Evolutionary conservation across 2,329 filamentous ascomycete genomes (phyloP).

Genomic region (Verticillium nonalfalfae): DNA sequence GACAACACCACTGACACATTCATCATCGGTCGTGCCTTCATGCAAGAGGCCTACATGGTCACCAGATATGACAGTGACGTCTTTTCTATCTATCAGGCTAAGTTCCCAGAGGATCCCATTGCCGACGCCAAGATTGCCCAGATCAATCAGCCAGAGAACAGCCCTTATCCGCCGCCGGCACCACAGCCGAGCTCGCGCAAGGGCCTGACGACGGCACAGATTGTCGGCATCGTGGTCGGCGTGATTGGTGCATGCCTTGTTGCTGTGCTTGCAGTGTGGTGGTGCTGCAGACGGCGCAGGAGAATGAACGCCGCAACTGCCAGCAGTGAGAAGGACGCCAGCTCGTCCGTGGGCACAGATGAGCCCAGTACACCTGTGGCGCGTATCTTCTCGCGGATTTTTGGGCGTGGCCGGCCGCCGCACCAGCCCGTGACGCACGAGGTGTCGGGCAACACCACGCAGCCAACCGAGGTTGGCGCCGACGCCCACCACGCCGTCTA

Average conservation of each 20-base stretch:
- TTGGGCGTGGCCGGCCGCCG: conserved; percentile 23
- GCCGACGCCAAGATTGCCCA: conserved; percentile 31
- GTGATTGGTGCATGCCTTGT: conserved; percentile 25
- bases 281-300: conserved; percentile 25
- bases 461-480: conserved; percentile 31
- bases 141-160: conserved; percentile 36
- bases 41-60: conserved; percentile 62
- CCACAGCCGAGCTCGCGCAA: conserved; percentile 4
- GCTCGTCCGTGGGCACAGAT: conserved; percentile 24
- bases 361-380: conserved; percentile 26
- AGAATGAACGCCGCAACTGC: conserved; percentile 13
- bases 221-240: conserved; percentile 40
- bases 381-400: conserved; percentile 37
- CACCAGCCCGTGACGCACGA: conserved; percentile 13
- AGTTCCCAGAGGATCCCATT: conserved; percentile 37
- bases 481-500: conserved; percentile 42
- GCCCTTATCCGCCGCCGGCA: conserved; percentile 37
- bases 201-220: conserved; percentile 31
- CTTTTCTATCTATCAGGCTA: conserved; percentile 51
- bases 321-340: conserved; percentile 28
- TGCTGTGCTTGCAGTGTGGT: conserved; percentile 20
- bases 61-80: conserved; percentile 46
- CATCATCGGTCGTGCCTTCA: conserved; percentile 60
- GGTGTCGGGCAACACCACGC: conserved; percentile 21
- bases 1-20: conserved; percentile 40